Base-by-base conservation (phyloP, 257 asterid species). In the Handroanthus guayacan region DNA sequence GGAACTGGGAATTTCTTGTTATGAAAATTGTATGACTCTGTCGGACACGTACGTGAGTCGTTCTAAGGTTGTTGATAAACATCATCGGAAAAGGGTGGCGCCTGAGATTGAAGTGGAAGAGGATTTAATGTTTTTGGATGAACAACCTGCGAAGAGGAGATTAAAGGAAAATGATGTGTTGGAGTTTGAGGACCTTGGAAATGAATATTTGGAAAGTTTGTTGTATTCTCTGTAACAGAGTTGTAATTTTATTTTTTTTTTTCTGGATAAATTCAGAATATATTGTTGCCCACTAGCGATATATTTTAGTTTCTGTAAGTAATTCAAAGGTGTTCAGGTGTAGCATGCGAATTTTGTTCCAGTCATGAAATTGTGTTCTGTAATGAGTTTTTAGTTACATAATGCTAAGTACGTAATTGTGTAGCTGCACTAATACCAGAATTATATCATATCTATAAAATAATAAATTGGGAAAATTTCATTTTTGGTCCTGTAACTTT, bases 151-250 rank as follows among this genome's bases (percentile, higher is more conserved):
- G 4, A 55, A 67, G 3, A 84, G 72, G 71, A 82, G 68, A 79
- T 71, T 68, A 20, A 75, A 54, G 67, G 70, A 41, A 44, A 54
- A 36, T 67, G 80, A 83, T n/a, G 82, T 85, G 45, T 64, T 89
- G 0, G 92, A 86, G 75, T 82, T 90, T 78, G 84, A 83, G 69
- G 91, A 88, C 79, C 88, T 88, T 76, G 94, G 89, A 16, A 82
- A 12, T 68, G 89, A 88, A 71, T 86, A 86, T 82, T 82, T 90
- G 71, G 93, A 92, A 69, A 83, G 78, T 81, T 82, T 90, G 73
- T 79, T 87, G 50, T 55, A 72, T 66, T 78, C 81, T n/a, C 67
- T 79, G 43, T 80, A 69, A 86, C 3, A 62, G 11, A 36, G 9
- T 11, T 64, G 18, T 20, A 38, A 12, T 18, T 16, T 31, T 67